Base-by-base conservation (phyloP, 257 asterid species). In the Cinchona pubescens region DNA sequence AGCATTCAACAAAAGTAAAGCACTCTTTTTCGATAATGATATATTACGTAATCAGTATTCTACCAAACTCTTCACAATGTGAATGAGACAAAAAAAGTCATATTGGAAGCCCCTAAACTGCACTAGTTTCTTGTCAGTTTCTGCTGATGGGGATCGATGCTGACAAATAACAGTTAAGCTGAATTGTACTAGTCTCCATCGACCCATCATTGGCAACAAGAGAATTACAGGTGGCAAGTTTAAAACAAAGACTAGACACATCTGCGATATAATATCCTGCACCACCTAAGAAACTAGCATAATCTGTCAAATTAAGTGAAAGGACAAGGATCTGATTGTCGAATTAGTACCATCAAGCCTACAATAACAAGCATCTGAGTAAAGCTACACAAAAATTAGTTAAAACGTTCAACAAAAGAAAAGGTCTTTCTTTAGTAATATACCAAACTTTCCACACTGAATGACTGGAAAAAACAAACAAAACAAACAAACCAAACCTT, bases 101-200 rank as follows among this genome's bases (percentile, higher is more conserved):
- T 90, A 94, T 18, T 73, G 84, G 59, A 80, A 46, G 29, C 88
- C 89, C n/a, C 56, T 64, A 38, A 62, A 75, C 49, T 61, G 72
- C 56, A 72, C 49, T 74, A 10, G 68, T 71, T 78, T 84, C 79
- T 78, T 67, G 64, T 35, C 81, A 37, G 61, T 82, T 73, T 60
- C n/a, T n/a, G 74, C 66, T 53, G 77, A 67, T 2, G 62, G 79
- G 15, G 75, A 65, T 60, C 48, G 86, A 69, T 38, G 53, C 64
- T 75, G 78, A 77, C 61, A 56, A 72, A 86, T 75, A 7, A 83
- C 82, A 5, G 84, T 84, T 84, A 94, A 61, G 75, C 75, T 83
- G 61, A 92, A 13, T 74, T 88, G 89, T 61, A 90, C 86, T 21
- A 89, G 78, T 82, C 96, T 86, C 98, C 98, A 93, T 80, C 85